Evolutionary conservation across 2,329 filamentous ascomycete species (phyloP).

Genomic region (Emergomyces orientalis): DNA sequence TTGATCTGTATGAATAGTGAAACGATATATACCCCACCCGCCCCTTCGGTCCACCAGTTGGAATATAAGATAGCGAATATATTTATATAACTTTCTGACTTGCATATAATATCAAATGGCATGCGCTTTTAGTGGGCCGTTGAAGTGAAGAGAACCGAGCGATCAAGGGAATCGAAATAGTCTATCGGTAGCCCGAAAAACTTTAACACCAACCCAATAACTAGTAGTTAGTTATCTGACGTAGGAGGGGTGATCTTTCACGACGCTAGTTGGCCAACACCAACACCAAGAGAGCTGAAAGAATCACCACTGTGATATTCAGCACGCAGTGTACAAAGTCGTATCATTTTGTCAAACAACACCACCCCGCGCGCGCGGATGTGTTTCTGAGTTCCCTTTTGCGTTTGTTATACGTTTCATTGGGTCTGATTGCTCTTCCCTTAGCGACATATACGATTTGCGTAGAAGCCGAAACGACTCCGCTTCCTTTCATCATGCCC

Average conservation of each 20-base stretch:
- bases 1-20: not conserved
- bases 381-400: not conserved
- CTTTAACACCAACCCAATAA: not conserved
- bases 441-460: not conserved
- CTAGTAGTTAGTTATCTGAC: too few relatives aligned
- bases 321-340: too few relatives aligned
- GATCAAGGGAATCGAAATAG: too few relatives aligned
- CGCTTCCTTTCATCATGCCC: conserved; percentile 2
- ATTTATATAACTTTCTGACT: not conserved
- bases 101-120: not conserved
- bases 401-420: not conserved
- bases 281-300: not conserved
- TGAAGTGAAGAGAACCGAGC: not conserved
- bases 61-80: not conserved
- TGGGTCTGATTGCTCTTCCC: not conserved
- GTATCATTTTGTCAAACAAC: not conserved
- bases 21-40: too few relatives aligned
- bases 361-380: not conserved
- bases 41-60: not conserved
- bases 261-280: not conserved
- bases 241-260: conserved; percentile 1
- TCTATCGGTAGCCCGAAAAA: not conserved
- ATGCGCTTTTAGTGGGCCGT: not conserved
- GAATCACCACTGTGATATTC: not conserved
- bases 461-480: not conserved